Evolutionary conservation across 2,329 filamentous ascomycete species (phyloP).

Genomic region (Colletotrichum higginsianum): DNA sequence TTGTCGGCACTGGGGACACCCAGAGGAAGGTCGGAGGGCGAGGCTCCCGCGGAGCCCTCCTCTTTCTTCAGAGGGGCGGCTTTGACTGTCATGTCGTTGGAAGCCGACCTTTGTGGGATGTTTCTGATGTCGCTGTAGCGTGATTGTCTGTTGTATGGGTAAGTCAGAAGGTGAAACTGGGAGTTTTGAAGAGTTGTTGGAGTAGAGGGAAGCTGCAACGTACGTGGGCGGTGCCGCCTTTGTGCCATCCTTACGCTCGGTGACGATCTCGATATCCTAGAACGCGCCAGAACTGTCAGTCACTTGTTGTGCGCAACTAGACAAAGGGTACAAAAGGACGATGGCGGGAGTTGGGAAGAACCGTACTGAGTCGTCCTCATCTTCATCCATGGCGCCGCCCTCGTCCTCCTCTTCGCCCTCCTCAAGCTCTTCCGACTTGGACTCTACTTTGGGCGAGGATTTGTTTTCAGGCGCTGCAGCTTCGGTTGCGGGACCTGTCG

Average conservation of each 20-base stretch:
- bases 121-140: constrained; percentile 77
- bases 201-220: constrained; percentile 47
- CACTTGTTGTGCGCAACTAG: not conserved
- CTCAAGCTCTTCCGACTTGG: constrained; percentile 69
- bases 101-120: constrained; percentile 72
- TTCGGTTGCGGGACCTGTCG: constrained; percentile 18
- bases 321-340: not conserved
- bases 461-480: constrained; percentile 30
- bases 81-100: constrained; percentile 66
- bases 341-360: not conserved
- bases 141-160: constrained; percentile 62
- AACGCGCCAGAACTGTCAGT: constrained; percentile 24
- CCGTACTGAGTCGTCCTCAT: constrained; percentile 68
- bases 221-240: constrained; percentile 73
- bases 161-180: not conserved
- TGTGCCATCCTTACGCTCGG: constrained; percentile 75
- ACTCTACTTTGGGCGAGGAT: constrained; percentile 38
- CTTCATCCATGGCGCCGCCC: constrained; percentile 72
- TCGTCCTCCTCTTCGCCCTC: constrained; percentile 77
- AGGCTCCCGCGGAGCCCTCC: constrained; percentile 51
- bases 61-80: constrained; percentile 64
- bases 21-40: constrained; percentile 48
- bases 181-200: no score
- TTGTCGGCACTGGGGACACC: constrained; percentile 62
- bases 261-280: constrained; percentile 79